phyloP scores from a whole-genome alignment of 352 stramenopile species.

The Globisporangium splendens region DNA sequence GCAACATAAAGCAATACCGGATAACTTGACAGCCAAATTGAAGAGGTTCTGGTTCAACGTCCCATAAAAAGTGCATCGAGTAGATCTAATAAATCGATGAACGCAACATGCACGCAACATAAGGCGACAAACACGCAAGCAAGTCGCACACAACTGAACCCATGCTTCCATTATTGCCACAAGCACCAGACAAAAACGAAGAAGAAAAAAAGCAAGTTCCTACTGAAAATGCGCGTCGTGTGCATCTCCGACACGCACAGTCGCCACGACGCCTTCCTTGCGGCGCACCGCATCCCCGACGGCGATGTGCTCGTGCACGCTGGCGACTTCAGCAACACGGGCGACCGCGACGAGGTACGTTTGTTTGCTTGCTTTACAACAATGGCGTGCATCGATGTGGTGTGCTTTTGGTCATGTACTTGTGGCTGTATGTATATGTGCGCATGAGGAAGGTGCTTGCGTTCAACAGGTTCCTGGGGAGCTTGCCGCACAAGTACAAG shows the following conservation, averaged over 20 bases:
- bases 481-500: conserved; percentile 70
- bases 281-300: conserved; percentile 28
- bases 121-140: too few species aligned
- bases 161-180: too few species aligned
- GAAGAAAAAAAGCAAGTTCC: neutral
- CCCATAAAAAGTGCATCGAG: too few species aligned
- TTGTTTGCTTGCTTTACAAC: neutral
- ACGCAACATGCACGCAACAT: too few species aligned
- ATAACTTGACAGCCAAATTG: too few species aligned
- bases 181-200: too few species aligned
- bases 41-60: too few species aligned
- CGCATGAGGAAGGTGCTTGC: conserved; percentile 22
- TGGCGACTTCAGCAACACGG: conserved; percentile 86
- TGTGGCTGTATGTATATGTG: neutral
- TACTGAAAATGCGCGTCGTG: conserved; percentile 74
- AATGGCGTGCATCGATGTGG: too few species aligned
- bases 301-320: conserved; percentile 88
- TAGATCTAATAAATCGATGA: too few species aligned
- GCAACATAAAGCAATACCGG: too few species aligned
- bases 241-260: conserved; percentile 78
- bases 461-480: conserved; percentile 66
- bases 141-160: too few species aligned
- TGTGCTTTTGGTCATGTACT: too few species aligned
- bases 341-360: conserved; percentile 44
- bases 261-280: conserved; percentile 60